phyloP scores from a whole-genome alignment of 768 basidiomycete species.

The Saitozyma podzolica region DNA sequence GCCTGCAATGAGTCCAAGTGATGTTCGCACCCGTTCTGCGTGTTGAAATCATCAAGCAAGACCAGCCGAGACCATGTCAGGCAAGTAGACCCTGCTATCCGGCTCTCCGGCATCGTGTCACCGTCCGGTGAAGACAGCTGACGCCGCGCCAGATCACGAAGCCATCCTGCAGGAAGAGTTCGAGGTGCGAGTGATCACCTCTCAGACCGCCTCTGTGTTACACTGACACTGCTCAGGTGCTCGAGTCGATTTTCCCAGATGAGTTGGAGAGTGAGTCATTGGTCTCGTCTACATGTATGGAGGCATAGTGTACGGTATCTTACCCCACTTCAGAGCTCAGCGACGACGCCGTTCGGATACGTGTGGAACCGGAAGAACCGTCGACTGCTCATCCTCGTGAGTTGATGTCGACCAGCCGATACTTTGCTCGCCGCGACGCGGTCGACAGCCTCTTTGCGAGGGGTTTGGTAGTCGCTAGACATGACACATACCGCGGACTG shows the following conservation, averaged over 20 bases:
- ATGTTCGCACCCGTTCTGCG: too few species aligned
- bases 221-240: conserved; percentile 61
- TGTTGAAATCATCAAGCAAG: too few species aligned
- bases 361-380: conserved; percentile 80
- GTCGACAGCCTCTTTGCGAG: too few species aligned
- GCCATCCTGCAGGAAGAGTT: conserved; percentile 75
- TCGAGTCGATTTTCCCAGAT: conserved; percentile 93
- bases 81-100: neutral
- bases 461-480: too few species aligned
- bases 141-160: conserved; percentile 35
- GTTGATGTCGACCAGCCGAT: conserved; percentile 16
- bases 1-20: too few species aligned
- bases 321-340: conserved; percentile 65
- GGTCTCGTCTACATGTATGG: conserved; percentile 5
- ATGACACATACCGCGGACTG: too few species aligned
- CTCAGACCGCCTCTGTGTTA: conserved; percentile 5
- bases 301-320: neutral
- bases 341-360: conserved; percentile 76
- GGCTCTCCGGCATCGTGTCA: neutral
- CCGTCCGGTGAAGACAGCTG: neutral
- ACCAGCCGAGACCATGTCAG: neutral
- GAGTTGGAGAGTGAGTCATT: conserved; percentile 80
- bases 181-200: conserved; percentile 62
- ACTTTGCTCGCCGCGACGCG: conserved; percentile 12
- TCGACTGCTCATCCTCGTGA: conserved; percentile 63